These are phyloP conservation scores for Penicillium janthinellum DNA, from an alignment of 2,329 filamentous ascomycete species.

Conservation along the genomic window DNA sequence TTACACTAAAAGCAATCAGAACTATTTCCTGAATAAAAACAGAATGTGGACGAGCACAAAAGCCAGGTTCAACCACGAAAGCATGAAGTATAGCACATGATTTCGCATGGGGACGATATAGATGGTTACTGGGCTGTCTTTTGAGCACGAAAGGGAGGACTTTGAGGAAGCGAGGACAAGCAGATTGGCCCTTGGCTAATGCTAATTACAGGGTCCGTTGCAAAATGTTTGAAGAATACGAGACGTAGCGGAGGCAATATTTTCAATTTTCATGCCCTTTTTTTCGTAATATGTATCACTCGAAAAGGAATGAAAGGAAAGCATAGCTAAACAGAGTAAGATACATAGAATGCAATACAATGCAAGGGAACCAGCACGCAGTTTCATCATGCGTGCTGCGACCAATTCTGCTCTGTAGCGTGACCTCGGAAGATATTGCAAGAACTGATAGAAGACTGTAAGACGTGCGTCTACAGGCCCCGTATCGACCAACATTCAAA, in stretches of 20 bases:
- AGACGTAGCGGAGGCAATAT: conserved; percentile 5
- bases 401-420: conserved; percentile 34
- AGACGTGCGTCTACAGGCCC: conserved; percentile 16
- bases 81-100: no score
- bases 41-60: neutral
- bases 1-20: neutral
- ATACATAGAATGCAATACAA: conserved; percentile 29
- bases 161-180: neutral
- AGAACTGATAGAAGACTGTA: conserved; percentile 22
- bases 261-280: conserved; percentile 37
- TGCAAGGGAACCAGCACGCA: conserved; percentile 29
- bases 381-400: conserved; percentile 32
- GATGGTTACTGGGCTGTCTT: neutral
- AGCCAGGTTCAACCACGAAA: neutral
- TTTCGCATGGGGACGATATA: neutral
- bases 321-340: conserved; percentile 33
- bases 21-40: neutral
- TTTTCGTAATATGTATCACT: conserved; percentile 38
- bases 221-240: neutral
- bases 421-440: conserved; percentile 22
- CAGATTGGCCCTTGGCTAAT: neutral
- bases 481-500: conserved; percentile 21
- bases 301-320: conserved; percentile 30
- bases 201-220: neutral
- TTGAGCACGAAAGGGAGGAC: neutral